Percentiles rank a stretch among this genome's conserved stretches.
Conservation (phyloP, 108 stramenopile genomes). For the Cylindrotheca fusiformis region DNA sequence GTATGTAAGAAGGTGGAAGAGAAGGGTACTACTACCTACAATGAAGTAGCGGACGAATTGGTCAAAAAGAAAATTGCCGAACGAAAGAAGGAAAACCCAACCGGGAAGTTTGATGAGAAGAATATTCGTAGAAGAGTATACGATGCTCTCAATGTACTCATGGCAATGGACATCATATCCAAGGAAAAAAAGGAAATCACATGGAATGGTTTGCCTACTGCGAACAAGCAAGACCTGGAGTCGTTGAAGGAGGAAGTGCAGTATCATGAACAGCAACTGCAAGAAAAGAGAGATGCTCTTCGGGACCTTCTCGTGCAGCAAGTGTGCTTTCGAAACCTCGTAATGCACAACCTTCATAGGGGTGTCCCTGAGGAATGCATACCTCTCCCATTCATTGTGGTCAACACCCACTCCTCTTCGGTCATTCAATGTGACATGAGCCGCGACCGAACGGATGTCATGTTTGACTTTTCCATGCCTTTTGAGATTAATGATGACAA, state of each 20-base stretch:
- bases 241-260: slow-evolving; percentile 47
- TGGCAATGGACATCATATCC: slow-evolving; percentile 94
- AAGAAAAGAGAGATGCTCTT: slow-evolving; percentile 69
- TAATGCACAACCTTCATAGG: slow-evolving; percentile 56
- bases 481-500: slow-evolving; percentile 97
- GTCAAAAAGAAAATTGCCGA: slow-evolving; percentile 58
- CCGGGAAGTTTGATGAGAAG: slow-evolving; percentile 80
- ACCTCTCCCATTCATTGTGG: slow-evolving; percentile 90
- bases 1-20: slow-evolving; percentile 94
- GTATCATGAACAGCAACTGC: slow-evolving; percentile 40
- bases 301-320: slow-evolving; percentile 84
- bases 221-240: slow-evolving; percentile 44
- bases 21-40: slow-evolving; percentile 91
- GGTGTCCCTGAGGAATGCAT: slow-evolving; percentile 54
- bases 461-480: slow-evolving; percentile 86
- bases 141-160: slow-evolving; percentile 93
- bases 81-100: slow-evolving; percentile 42
- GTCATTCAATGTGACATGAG: slow-evolving; percentile 94
- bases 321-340: slow-evolving; percentile 84
- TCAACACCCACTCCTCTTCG: slow-evolving; percentile 75
- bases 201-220: slow-evolving; percentile 84
- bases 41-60: slow-evolving; percentile 95
- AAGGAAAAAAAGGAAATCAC: slow-evolving; percentile 87
- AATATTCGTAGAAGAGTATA: slow-evolving; percentile 94
- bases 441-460: slow-evolving; percentile 79